Percentiles rank a stretch among this genome's conserved stretches.
Evolutionary conservation across 257 asterid species (phyloP).

Genomic region (Plectranthus barbatus): DNA sequence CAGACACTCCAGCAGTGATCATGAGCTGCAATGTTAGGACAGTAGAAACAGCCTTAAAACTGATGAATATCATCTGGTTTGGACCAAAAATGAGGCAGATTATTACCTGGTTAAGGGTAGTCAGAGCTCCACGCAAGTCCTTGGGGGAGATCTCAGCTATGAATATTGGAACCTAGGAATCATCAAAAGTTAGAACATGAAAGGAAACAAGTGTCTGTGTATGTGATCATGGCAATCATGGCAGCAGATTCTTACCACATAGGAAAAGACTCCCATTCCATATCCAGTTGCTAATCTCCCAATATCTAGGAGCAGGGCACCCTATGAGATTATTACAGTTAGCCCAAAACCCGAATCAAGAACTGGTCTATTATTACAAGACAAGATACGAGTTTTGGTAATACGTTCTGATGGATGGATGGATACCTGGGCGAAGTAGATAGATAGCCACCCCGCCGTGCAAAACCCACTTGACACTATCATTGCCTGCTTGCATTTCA

Average conservation of each 20-base stretch:
- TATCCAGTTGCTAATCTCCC: slow-evolving; percentile 90
- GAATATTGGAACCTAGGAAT: slow-evolving; percentile 82
- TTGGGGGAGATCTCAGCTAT: slow-evolving; percentile 89
- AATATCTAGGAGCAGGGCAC: slow-evolving; percentile 49
- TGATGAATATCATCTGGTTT: not conserved
- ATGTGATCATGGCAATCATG: not conserved
- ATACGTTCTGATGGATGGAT: not conserved
- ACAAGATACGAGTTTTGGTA: not conserved
- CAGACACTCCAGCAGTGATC: slow-evolving; percentile 77
- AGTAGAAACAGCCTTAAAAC: not conserved
- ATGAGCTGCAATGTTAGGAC: slow-evolving; percentile 48
- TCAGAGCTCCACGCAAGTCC: slow-evolving; percentile 78
- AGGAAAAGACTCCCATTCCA: slow-evolving; percentile 95
- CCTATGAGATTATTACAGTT: slow-evolving; percentile 29
- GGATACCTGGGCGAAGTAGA: slow-evolving; percentile 75
- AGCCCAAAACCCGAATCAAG: slow-evolving; percentile 7
- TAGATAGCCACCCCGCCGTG: slow-evolving; percentile 78
- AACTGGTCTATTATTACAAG: not conserved
- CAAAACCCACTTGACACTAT: slow-evolving; percentile 62
- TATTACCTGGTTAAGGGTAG: slow-evolving; percentile 75
- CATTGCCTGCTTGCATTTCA: slow-evolving; percentile 69
- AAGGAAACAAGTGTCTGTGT: not conserved
- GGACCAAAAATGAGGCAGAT: not conserved
- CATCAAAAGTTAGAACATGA: not conserved
- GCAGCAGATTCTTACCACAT: slow-evolving; percentile 43